Evolutionary conservation across 176 grass and related monocot genomes (phyloP), one percentile per base, ranked within the genome.

Genomic region (Canna indica): DNA sequence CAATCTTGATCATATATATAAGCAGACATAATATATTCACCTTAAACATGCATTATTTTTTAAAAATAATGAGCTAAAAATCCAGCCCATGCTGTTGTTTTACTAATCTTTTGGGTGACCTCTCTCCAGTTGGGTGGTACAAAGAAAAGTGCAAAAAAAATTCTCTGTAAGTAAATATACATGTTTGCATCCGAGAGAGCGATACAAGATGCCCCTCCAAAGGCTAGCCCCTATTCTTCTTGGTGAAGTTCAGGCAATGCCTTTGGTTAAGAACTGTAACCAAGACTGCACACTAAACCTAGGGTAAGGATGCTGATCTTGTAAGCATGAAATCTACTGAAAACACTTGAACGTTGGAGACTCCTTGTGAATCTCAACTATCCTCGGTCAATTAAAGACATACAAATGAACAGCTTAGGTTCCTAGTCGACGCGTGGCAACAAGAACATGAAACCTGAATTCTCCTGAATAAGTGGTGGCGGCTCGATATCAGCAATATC

Each of bases 401-500:
- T 20, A 41, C 1, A 1, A 20, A 20, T n/a, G n/a, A 66, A 6
- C 39, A 24, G 22, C 63, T 66, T 39, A 24, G 35, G 20, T 41
- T 31, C 68, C 32, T 69, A 77, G 38, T 77, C 75, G 13, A 64
- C 6, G 6, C 75, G 65, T 15, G 83, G 77, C 59, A 85, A 73
- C 47, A 85, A 68, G 64, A 85, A 85, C 26, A 32, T 45, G 64
- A 85, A 85, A 67, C 78, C 77, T 31, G 83, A 67, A 56, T 85
- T 85, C 73, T 85, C 83, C 56, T 67, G 77, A 30, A 85, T 73
- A 38, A 80, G 67, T 29, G 77, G 78, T 25, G 83, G 83, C 15
- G 83, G 77, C 63, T 85, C 83, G 12, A 85, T 62, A 39, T 80
- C 77, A 58, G 83, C 71, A 52, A 85, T 81, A 66, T 80, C 83